phyloP scores from a whole-genome alignment of 2,329 filamentous ascomycete species.

The Hypocreales sp. region DNA sequence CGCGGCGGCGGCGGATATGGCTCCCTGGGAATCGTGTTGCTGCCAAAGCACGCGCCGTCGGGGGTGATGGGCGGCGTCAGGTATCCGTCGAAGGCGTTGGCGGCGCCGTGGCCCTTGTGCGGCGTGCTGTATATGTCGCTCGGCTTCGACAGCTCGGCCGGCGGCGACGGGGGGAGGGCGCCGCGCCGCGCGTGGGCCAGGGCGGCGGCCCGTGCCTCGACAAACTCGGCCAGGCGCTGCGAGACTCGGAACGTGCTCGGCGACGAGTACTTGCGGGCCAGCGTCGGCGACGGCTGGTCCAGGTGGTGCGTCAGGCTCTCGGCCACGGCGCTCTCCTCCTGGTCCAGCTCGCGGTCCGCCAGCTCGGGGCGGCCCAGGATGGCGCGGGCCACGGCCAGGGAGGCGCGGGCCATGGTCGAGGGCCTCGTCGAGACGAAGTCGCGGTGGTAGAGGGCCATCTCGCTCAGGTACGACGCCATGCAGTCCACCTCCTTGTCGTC shows the following conservation, averaged over 20 bases:
- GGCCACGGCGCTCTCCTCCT: constrained; percentile 52
- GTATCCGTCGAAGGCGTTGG: constrained; percentile 56
- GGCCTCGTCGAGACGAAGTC: constrained; percentile 91
- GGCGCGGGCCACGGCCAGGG: constrained; percentile 71
- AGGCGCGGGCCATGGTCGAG: constrained; percentile 78
- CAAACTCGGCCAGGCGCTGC: constrained; percentile 39
- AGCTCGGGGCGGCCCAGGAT: constrained; percentile 70
- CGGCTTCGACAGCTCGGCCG: constrained; percentile 36
- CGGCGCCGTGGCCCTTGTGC: constrained; percentile 54
- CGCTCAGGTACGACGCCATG: constrained; percentile 86
- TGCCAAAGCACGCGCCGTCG: constrained; percentile 44
- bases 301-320: constrained; percentile 43
- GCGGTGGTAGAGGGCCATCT: constrained; percentile 90
- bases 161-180: constrained; percentile 42
- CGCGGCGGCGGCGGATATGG: constrained; percentile 32
- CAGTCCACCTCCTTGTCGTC: constrained; percentile 81
- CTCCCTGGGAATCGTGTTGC: constrained; percentile 26
- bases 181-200: constrained; percentile 27
- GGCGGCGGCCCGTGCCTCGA: constrained; percentile 38
- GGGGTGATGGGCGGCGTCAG: constrained; percentile 78
- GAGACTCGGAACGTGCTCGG: constrained; percentile 37
- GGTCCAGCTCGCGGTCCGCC: constrained; percentile 62
- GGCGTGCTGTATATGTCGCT: constrained; percentile 61
- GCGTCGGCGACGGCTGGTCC: constrained; percentile 39
- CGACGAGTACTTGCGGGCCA: constrained; percentile 44